Base-by-base conservation (phyloP, 257 asterid genomes). In the Jaltomata sinuosa region DNA sequence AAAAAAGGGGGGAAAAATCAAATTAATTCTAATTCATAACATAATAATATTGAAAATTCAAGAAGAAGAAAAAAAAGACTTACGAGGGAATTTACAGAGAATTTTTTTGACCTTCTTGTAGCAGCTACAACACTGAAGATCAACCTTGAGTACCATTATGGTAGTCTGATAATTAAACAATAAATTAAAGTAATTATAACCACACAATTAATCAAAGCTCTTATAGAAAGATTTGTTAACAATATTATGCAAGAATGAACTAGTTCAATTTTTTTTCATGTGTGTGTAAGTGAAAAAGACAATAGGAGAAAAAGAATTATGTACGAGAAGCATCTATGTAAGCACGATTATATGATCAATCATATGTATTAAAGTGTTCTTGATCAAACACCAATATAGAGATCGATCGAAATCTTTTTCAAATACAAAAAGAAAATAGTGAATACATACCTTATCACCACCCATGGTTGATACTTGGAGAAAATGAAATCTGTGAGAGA, bases 51-150 rank as follows among this genome's bases (percentile, higher is more conserved):
- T 52, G 6, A 14, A 40, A 32, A 31, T 32, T 34, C 18, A 47
- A 42, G 27, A n/a, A 29, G 25, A 1, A 36, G 54, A 40, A 15
- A 31, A 27, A 1, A 31, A 53, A 40, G n/a, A 85, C 96, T 91
- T 22, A 95, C 99, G 94, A 71, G 98, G 99, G 53, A 91, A 89
- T 88, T 88, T 89, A 93, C 95, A 94, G 55, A 95, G 95, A 25
- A 91, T 84, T 88, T 89, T 92, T 90, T 92, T 93, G 89, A 93
- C 78, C 87, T 95, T 94, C 90, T 91, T 95, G 94, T 92, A 95
- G 97, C 97, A 95, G 91, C 89, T 50, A 7, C 92, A 85, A 50
- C 99, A 95, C 45, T 95, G 97, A 36, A 95, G 98, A 91, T 95
- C 97, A 83, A 87, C 97, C 88, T 88, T 88, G 32, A 95, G 93